phyloP scores from a whole-genome alignment of 352 stramenopile species.

The Phytophthora vignae region DNA sequence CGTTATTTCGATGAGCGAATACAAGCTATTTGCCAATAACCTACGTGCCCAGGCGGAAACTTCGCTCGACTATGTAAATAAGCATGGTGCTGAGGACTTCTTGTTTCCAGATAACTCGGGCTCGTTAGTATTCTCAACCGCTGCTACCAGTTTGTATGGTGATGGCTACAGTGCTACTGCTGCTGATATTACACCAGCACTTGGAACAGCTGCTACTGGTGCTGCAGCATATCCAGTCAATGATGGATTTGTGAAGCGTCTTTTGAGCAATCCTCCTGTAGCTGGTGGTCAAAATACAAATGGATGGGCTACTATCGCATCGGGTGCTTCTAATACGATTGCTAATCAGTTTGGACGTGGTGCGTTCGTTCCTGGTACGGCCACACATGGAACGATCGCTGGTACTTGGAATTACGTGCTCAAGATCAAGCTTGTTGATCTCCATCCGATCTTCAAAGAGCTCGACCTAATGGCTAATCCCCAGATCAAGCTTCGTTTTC shows the following conservation, averaged over 20 bases:
- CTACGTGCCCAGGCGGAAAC: too few species aligned
- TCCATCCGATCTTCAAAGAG: slow-evolving; percentile 11
- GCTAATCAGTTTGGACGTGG: too few species aligned
- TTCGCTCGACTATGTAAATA: too few species aligned
- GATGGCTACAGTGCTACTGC: slow-evolving; percentile 31
- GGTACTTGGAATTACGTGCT: slow-evolving; percentile 14
- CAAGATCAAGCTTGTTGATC: slow-evolving; percentile 5
- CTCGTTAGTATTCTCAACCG: slow-evolving; percentile 29
- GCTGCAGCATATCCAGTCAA: slow-evolving; percentile 3
- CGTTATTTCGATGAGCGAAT: slow-evolving; percentile 28
- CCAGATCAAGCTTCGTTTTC: too few species aligned
- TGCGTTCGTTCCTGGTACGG: background rate
- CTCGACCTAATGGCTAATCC: slow-evolving; percentile 7
- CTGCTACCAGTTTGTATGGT: slow-evolving; percentile 2
- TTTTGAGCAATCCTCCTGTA: slow-evolving; percentile 9
- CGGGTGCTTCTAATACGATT: background rate
- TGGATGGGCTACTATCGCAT: slow-evolving; percentile 3
- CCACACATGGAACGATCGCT: background rate
- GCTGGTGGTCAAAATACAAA: background rate
- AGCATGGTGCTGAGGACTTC: too few species aligned
- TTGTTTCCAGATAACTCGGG: slow-evolving; percentile 15
- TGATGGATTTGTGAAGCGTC: slow-evolving; percentile 14
- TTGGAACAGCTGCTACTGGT: background rate
- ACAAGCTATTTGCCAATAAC: slow-evolving; percentile 5
- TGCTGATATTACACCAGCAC: background rate